Evolutionary conservation across 2,329 filamentous ascomycete genomes (phyloP), one percentile per base, ranked within the genome.

Genomic region (Aspergillus quadricinctus): DNA sequence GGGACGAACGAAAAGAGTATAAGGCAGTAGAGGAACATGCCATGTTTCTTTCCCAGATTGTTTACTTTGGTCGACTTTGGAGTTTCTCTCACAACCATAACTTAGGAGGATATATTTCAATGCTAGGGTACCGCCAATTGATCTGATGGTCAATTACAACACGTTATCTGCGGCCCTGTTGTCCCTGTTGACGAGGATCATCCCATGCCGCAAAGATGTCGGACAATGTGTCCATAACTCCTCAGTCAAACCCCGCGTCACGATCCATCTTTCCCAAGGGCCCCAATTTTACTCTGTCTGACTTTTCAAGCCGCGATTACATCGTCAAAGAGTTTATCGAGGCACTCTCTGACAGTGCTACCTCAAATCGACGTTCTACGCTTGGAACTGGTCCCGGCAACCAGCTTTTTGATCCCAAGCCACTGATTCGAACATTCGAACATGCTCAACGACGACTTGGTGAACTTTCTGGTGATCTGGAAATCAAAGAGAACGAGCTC

Each of bases 241-340:
- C 75, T 52, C 74, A 75, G 28, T 66, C 73, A 40, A 71, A 66
- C 59, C 64, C 72, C 59, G 80, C 80, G 58, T 81, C 84, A 65
- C 83, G 86, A 76, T 81, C 86, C 63, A 81, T 92, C 69, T 93
- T 90, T 71, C 88, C 88, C 56, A 86, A 85, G 73, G 89, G 88
- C 41, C 90, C 90, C 58, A 88, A 83, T 72, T 97, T 97, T 78
- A 90, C 86, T 9, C 81, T 97, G 59, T 90, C 96, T 48, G 92
- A 92, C 77, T 91, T 92, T 75, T 90, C 90, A 56, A 89, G 82
- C 72, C 89, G 89, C 67, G 94, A 97, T 77, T 99, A 97, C 70
- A 97, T 97, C 61, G 93, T 97, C 63, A 92, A 96, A 69, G 94
- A 99, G 77, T 99, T 99, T 72, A 88, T 99, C 66, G 95, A 99